These are phyloP conservation scores for Erythrobasidium yunnanense DNA, from an alignment of 768 basidiomycete species.

Conservation along the genomic window DNA sequence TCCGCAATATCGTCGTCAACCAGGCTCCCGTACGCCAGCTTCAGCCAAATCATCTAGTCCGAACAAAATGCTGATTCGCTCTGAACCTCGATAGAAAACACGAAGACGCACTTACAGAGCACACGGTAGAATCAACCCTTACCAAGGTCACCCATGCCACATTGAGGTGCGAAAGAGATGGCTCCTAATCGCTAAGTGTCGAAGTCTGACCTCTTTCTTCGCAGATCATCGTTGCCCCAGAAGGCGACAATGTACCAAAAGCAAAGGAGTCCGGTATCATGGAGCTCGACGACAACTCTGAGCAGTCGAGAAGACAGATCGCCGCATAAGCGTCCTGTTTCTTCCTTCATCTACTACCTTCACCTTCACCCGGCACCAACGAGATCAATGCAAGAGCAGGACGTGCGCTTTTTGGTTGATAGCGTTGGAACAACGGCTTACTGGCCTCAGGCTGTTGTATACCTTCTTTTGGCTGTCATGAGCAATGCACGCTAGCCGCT, in stretches of 20 bases:
- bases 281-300: constrained; percentile 25
- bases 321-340: constrained; percentile 17
- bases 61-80: background rate
- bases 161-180: constrained; percentile 55
- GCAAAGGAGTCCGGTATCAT: constrained; percentile 43
- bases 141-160: constrained; percentile 85
- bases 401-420: too few species aligned
- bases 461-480: too few species aligned
- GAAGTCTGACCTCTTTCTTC: background rate
- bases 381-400: too few species aligned
- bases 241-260: constrained; percentile 73
- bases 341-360: too few species aligned
- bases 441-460: too few species aligned
- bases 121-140: constrained; percentile 95
- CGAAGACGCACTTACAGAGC: constrained; percentile 98
- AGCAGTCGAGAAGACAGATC: constrained; percentile 10
- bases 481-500: too few species aligned
- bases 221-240: constrained; percentile 59
- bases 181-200: background rate
- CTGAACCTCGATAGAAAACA: constrained; percentile 59
- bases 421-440: too few species aligned
- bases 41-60: background rate
- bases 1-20: constrained; percentile 96
- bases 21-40: constrained; percentile 76
- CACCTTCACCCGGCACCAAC: too few species aligned